Evolutionary conservation across 1,139 yeast species (phyloP), one percentile per base, ranked within the genome.

Genomic region (Lodderomyces theae): DNA sequence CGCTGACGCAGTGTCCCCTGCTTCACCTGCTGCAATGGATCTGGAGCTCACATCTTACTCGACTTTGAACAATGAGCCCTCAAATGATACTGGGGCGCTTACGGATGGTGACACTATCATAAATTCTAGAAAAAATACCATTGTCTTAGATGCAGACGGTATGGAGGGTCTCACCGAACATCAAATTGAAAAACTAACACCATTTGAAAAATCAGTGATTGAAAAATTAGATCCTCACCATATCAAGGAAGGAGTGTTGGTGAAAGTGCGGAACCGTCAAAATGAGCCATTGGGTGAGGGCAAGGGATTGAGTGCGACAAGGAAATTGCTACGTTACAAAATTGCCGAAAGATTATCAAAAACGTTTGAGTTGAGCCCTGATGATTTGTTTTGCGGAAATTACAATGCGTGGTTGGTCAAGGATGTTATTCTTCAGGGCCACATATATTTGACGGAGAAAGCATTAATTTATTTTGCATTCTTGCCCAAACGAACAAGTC

Each of bases 381-480:
- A 72, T 34, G 89, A 82, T 47, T 58, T 60, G 21, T 72, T 82
- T 46, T 55, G 73, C 32, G 74, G 74, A 11, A 81, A 82, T 48
- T 85, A 72, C 53, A 75, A 84, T 5, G 80, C 89, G 25, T 90
- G 96, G 96, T 64, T 90, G 32, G 69, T 88, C 41, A 77, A 82
- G 46, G 95, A 87, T 52, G 94, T 90, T 1, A 64, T 90, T 28
- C 63, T 89, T 23, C 97, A 89, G 58, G 97, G 97, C 2, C 90
- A 86, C 51, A 59, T 88, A 12, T 86, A 86, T 52, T 61, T 90
- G 28, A 89, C 97, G 2, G 62, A 69, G 35, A 67, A 74, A 11
- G 77, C 79, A 48, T 60, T 90, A 7, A 64, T 88, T 37, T 90
- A 87, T 57, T 84, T 85, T 63, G 94, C 97, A 0, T 83, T 81